phyloP scores from a whole-genome alignment of 192 early-diverging fungal genomes.

The Backusella macrospora region DNA sequence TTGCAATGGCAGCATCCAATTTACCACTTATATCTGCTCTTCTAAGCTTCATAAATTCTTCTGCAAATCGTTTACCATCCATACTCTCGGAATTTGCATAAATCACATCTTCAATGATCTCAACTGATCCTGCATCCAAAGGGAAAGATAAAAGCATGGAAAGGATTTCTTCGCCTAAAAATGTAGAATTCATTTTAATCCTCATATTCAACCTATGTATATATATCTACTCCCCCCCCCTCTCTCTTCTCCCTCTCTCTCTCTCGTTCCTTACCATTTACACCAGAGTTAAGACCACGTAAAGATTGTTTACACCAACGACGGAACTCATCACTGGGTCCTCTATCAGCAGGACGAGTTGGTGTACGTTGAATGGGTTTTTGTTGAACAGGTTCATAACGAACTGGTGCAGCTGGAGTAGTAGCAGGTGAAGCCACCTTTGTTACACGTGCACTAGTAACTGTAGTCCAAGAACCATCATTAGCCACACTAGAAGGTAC shows the following conservation, averaged over 20 bases:
- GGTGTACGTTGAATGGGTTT: slow-evolving; percentile 18
- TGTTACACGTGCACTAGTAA: slow-evolving; percentile 29
- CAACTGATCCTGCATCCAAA: slow-evolving; percentile 60
- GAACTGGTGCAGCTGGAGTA: not conserved
- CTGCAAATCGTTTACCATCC: slow-evolving; percentile 76
- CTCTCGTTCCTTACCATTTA: slow-evolving; percentile 50
- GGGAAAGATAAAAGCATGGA: slow-evolving; percentile 79
- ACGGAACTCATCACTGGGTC: slow-evolving; percentile 68
- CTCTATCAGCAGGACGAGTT: slow-evolving; percentile 21
- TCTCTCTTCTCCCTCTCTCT: not conserved
- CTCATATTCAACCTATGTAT: not conserved
- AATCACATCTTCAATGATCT: slow-evolving; percentile 77
- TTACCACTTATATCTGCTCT: slow-evolving; percentile 62
- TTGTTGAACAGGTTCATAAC: slow-evolving; percentile 30
- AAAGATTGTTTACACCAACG: slow-evolving; percentile 72
- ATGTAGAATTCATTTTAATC: not conserved
- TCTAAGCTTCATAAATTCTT: slow-evolving; percentile 77
- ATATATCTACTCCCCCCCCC: not conserved
- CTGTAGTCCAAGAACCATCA: slow-evolving; percentile 43
- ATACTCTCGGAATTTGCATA: slow-evolving; percentile 74
- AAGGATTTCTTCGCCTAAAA: slow-evolving; percentile 68
- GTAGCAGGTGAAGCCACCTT: slow-evolving; percentile 2
- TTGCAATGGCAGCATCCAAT: slow-evolving; percentile 29
- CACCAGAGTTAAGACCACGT: slow-evolving; percentile 54
- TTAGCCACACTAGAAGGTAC: slow-evolving; percentile 1